These are phyloP conservation scores for Paraphoma sp. DNA, from an alignment of 2,329 filamentous ascomycete species.

Conservation along the genomic window DNA sequence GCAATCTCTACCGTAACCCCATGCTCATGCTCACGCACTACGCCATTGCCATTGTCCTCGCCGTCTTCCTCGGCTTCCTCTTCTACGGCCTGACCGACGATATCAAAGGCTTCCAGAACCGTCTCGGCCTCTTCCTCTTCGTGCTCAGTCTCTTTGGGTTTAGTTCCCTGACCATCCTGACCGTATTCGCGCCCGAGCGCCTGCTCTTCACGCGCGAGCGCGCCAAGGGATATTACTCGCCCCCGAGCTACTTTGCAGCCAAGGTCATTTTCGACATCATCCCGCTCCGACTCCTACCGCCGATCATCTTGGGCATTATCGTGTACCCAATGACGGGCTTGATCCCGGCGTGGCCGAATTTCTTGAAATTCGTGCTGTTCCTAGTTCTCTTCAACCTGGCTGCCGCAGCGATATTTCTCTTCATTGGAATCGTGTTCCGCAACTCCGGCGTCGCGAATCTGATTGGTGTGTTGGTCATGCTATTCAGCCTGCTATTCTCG, in stretches of 20 bases:
- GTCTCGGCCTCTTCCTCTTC: constrained; percentile 97
- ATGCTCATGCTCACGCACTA: constrained; percentile 99
- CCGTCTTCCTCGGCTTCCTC: constrained; percentile 90
- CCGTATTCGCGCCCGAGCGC: constrained; percentile 89
- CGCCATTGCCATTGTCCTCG: constrained; percentile 92
- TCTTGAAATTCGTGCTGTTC: constrained; percentile 89
- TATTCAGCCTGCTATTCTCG: constrained; percentile 94
- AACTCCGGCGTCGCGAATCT: constrained; percentile 91
- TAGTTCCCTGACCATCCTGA: constrained; percentile 91
- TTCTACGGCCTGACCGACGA: constrained; percentile 97
- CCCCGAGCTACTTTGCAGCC: constrained; percentile 89
- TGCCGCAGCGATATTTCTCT: constrained; percentile 89
- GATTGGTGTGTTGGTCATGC: constrained; percentile 93
- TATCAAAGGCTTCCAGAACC: constrained; percentile 96
- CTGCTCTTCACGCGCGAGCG: constrained; percentile 91
- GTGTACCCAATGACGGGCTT: constrained; percentile 98
- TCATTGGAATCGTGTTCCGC: constrained; percentile 94
- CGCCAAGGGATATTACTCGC: constrained; percentile 95
- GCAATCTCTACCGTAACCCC: constrained; percentile 95
- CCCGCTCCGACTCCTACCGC: constrained; percentile 90
- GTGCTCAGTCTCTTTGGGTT: constrained; percentile 94
- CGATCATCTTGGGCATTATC: constrained; percentile 92
- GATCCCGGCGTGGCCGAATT: constrained; percentile 80
- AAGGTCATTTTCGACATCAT: constrained; percentile 99
- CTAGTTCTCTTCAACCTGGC: constrained; percentile 96